Evolutionary conservation across 1,284 basidiomycete genomes (phyloP).

Genomic region (Sparassis latifolia): DNA sequence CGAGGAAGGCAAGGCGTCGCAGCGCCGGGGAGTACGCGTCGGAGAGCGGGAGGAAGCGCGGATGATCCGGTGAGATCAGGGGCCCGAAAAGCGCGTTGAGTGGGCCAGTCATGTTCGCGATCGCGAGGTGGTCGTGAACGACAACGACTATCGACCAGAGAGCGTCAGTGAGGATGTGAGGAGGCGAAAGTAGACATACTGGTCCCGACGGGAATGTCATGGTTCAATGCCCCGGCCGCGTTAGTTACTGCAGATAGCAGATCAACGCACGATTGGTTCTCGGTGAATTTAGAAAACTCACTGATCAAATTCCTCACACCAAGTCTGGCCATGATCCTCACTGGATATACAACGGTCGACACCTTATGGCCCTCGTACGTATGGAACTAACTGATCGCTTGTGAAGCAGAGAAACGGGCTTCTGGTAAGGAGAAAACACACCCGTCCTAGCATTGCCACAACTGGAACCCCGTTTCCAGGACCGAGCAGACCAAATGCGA

Average conservation of each 20-base stretch:
- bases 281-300: constrained; percentile 26
- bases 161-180: neutral
- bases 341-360: constrained; percentile 65
- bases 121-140: constrained; percentile 75
- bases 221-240: constrained; percentile 75
- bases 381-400: constrained; percentile 53
- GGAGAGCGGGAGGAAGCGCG: constrained; percentile 75
- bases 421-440: constrained; percentile 21
- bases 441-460: constrained; percentile 81
- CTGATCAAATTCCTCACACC: constrained; percentile 73
- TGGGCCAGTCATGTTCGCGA: constrained; percentile 66
- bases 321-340: constrained; percentile 68
- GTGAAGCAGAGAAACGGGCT: neutral
- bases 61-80: constrained; percentile 42
- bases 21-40: constrained; percentile 70
- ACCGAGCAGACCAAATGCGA: constrained; percentile 76
- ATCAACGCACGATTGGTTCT: neutral
- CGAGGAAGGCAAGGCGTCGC: constrained; percentile 63
- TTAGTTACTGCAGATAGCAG: constrained; percentile 60
- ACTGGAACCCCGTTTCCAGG: constrained; percentile 54
- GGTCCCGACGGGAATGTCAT: constrained; percentile 69
- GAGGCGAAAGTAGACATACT: constrained; percentile 39
- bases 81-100: constrained; percentile 78
- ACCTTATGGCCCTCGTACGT: constrained; percentile 76
- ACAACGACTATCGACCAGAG: constrained; percentile 53